Base-by-base conservation (phyloP, 1,284 basidiomycete genomes). In the Xerocomus amazonicus region DNA sequence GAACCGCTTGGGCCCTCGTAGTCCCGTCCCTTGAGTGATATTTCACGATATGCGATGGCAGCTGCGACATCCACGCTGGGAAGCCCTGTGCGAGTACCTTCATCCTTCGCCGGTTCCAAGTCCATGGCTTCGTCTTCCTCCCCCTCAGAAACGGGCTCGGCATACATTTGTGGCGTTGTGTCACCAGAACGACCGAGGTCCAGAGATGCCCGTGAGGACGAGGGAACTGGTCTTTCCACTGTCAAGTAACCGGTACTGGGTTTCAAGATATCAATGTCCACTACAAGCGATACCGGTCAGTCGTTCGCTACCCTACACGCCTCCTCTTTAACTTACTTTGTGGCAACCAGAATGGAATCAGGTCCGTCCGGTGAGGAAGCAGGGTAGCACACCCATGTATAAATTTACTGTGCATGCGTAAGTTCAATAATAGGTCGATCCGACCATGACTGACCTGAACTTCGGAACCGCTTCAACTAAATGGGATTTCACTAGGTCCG, bases 261-360 rank as follows among this genome's bases (percentile, higher is more conserved):
- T 67, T 96, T 96, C 49, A 92, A 79, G 61, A 97, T 97, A 62
- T 96, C 91, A 49, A 83, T 88, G 51, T 94, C 92, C 92, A 96
- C 90, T 90, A 43, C 45, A 57, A 31, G 32, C 29, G 2, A 32
- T 33, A 12, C 31, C 19, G 31, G n/a, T 58, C 50, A 51, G 19
- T 32, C 16, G 10, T 36, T 34, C 32, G 16, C 9, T 39, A 19
- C 33, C 32, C 32, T 27, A 1, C 10, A 26, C 13, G 12, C 6
- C 16, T 29, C 17, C 42, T 36, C 13, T 7, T 9, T n/a, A 23
- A 70, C 83, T 48, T 66, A 92, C 87, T 96, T 68, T 96, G 93
- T 6, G 93, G 94, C 4, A 98, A 82, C 96, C 96, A 99, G 79
- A 98, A 99, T 4, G 96, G 96, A 14, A 99, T 90, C n/a, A 99